Base-by-base conservation (phyloP, 1,284 basidiomycete species). In the Malassezia pachydermatis region DNA sequence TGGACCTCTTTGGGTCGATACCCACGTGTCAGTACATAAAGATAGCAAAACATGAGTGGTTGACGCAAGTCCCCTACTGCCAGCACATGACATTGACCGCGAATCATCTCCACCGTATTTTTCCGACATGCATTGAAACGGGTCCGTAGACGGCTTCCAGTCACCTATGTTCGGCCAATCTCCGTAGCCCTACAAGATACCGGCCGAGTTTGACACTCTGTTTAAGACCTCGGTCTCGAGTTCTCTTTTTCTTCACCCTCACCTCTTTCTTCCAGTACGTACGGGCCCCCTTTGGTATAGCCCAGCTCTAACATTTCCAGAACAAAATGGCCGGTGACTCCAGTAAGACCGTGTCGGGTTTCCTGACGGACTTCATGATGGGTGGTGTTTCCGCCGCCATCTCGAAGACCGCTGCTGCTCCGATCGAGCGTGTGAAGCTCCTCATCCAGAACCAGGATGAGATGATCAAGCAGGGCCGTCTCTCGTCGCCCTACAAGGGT, bases 401-500 rank as follows among this genome's bases (percentile, higher is more conserved):
- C 64, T 70, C 69, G 57, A 72, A 72, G 65, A 70, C 50, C 34
- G 69, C 66, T 41, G 69, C 69, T 41, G 69, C 69, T 57, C 69
- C 67, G 64, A 72, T 72, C 35, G 67, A 72, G 65, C 67, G 69
- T 51, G 57, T 72, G 58, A 71, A 71, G 67, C 69, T 70, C 50
- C 63, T 71, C 36, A 63, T 71, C 67, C 69, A 71, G 65, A 72
- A 72, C 61, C 69, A 72, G 63, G 69, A 63, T 51, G 69, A 72
- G 65, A 71, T 71, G 67, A 69, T 71, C 64, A 70, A 70, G 64
- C 69, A 70, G 62, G 69, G 67, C 56, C 67, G 69, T 59, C 67
- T 72, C 42, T 55, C 69, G 38, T 37, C 56, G 39, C 68, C 67
- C 44, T 72, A 72, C 69, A 72, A 66, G 67, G 67, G 69, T 48